Evolutionary conservation across 2,329 filamentous ascomycete genomes (phyloP).

Genomic region (Herpotrichia juniperi): DNA sequence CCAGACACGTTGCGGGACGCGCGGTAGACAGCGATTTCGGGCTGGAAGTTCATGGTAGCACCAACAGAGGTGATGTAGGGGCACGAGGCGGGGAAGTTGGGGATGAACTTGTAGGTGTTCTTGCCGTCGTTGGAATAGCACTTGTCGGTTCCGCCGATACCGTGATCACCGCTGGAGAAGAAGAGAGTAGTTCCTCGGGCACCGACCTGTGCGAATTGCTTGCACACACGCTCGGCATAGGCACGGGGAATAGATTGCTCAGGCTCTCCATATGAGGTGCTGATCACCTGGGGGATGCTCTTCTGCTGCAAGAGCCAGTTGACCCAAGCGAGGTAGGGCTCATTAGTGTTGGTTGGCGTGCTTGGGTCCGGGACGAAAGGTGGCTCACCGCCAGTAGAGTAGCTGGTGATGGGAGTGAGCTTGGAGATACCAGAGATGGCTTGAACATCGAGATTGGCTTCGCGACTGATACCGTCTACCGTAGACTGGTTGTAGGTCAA

Average conservation of each 20-base stretch:
- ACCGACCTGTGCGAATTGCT: conserved; percentile 69
- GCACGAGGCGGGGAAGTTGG: conserved; percentile 70
- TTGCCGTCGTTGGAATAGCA: conserved; percentile 67
- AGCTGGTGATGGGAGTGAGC: conserved; percentile 62
- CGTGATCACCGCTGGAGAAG: conserved; percentile 67
- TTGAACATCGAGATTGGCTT: conserved; percentile 70
- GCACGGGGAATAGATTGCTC: conserved; percentile 67
- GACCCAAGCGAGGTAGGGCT: conserved; percentile 71
- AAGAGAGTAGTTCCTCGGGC: conserved; percentile 70
- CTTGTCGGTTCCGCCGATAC: conserved; percentile 57
- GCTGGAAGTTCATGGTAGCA: conserved; percentile 60
- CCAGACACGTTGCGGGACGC: conserved; percentile 27
- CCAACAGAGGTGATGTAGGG: conserved; percentile 73
- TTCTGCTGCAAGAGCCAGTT: conserved; percentile 62
- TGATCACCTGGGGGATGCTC: conserved; percentile 67
- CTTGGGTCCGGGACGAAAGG: conserved; percentile 58
- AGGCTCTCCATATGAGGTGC: conserved; percentile 70
- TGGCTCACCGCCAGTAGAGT: conserved; percentile 64
- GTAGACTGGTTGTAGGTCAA: conserved; percentile 39
- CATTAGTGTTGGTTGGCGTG: conserved; percentile 63
- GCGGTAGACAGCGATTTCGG: conserved; percentile 58
- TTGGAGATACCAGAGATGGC: conserved; percentile 63
- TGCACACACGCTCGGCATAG: conserved; percentile 68
- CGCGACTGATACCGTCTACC: conserved; percentile 47
- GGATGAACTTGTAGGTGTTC: conserved; percentile 61